These are phyloP conservation scores for Fusarium sterilihyphosum DNA, from an alignment of 2,329 filamentous ascomycete genomes.

Conservation along the genomic window DNA sequence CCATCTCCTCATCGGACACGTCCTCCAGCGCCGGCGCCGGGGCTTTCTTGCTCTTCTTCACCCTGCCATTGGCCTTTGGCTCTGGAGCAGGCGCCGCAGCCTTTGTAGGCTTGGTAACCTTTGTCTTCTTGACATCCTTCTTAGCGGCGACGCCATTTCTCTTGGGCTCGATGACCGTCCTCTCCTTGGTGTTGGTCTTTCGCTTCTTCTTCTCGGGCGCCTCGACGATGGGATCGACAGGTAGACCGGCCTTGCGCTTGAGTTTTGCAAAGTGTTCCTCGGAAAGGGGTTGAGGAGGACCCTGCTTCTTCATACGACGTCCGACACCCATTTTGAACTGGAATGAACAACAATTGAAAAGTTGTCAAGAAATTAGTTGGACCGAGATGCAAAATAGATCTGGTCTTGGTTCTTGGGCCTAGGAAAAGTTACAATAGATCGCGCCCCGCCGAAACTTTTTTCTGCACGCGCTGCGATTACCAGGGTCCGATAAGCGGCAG, in stretches of 20 bases:
- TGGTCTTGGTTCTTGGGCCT: conserved; percentile 33
- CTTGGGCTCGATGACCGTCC: conserved; percentile 44
- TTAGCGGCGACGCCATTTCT: conserved; percentile 41
- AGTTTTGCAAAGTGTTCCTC: conserved; percentile 80
- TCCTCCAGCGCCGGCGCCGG: conserved; percentile 59
- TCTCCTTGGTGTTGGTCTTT: conserved; percentile 46
- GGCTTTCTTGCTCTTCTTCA: conserved; percentile 47
- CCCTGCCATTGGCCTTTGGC: conserved; percentile 40
- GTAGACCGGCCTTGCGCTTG: conserved; percentile 85
- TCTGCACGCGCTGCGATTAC: conserved; percentile 36
- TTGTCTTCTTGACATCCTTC: conserved; percentile 46
- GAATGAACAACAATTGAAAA: conserved; percentile 1
- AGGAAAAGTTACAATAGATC: conserved; percentile 38
- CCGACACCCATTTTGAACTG: conserved; percentile 79
- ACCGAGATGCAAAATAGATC: conserved; percentile 25
- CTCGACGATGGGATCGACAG: conserved; percentile 67
- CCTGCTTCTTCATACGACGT: conserved; percentile 96
- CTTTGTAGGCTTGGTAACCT: conserved; percentile 49
- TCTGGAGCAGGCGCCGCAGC: conserved; percentile 42
- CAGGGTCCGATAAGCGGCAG: conserved; percentile 48
- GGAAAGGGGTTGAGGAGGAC: conserved; percentile 82
- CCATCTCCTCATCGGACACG: conserved; percentile 53
- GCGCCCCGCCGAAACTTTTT: conserved; percentile 54
- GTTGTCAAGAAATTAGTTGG: conserved; percentile 18
- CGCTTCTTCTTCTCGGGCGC: conserved; percentile 71